phyloP scores from a whole-genome alignment of 208 protist species.

The Plasmodiophora brassicae region DNA sequence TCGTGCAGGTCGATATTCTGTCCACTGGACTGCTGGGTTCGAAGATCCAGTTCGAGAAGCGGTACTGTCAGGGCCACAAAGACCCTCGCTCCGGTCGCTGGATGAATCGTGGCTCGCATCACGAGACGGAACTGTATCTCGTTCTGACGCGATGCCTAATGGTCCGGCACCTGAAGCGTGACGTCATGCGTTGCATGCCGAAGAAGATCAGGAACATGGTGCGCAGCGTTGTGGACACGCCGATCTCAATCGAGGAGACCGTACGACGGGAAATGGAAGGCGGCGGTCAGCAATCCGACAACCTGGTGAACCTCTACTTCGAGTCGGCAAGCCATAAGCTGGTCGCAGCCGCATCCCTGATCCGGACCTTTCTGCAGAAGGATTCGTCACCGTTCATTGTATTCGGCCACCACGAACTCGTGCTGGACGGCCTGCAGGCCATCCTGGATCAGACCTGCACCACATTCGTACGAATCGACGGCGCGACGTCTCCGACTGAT shows the following conservation, averaged over 20 bases:
- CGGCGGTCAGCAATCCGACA: too few species aligned
- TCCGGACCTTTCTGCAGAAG: too few species aligned
- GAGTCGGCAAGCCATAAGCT: too few species aligned
- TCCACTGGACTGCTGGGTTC: not conserved
- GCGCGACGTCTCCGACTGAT: not conserved
- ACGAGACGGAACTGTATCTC: not conserved
- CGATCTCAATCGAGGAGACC: too few species aligned
- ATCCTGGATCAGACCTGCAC: not conserved
- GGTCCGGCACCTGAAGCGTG: not conserved
- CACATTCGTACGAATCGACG: not conserved
- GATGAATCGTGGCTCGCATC: not conserved
- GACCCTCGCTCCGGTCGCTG: not conserved
- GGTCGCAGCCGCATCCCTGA: too few species aligned
- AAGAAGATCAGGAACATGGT: not conserved
- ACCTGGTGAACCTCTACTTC: too few species aligned
- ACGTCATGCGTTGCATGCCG: not conserved
- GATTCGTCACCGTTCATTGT: not conserved
- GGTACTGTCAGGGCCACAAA: constrained; percentile 4
- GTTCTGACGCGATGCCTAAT: not conserved
- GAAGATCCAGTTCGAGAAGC: not conserved
- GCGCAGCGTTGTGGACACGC: too few species aligned
- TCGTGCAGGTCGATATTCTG: not conserved
- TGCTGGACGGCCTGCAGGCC: not conserved
- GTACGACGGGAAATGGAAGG: too few species aligned
- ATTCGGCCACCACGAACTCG: not conserved